Evolutionary conservation across 257 asterid species (phyloP), one percentile per base, ranked within the genome.

Genomic region (Solanum rostratum): DNA sequence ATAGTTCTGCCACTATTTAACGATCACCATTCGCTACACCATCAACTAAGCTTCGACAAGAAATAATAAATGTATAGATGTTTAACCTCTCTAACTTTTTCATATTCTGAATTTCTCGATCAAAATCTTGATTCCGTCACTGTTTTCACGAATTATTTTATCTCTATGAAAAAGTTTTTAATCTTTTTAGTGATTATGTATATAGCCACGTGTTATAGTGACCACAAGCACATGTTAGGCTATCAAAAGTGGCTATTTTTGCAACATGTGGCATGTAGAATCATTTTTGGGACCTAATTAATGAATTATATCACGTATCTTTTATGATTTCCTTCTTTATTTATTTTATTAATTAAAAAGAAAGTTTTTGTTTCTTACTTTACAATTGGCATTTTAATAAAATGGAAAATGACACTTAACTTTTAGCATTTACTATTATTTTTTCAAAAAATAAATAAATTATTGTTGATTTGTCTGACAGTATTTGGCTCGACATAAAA

Each of bases 221-320:
- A 10, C 18, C 45, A 46, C 45, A 76, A 76, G 3, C 82, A 50
- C 62, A 71, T 49, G 82, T 27, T 27, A 49, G 62, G 82, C 82
- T 76, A 62, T 33, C 82, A 76, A 49, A 14, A 24, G 37, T 76
- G 22, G 83, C 39, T 63, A 24, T 20, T 81, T 45, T 53, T 76
- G 86, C 41, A 87, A 91, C 95, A 93, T 84, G 91, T 92, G 97
- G 83, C 86, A 84, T 76, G 76, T 84, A 80, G 86, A 19, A 82
- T 85, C 92, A 85, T 84, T n/a, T 84, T 74, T 39, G 76, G 20
- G 78, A 79, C 73, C 60, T 87, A 71, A 82, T 46, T 70, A 59
- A n/a, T 63, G 45, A 63, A 86, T 59, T 88, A 76, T 76, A 84
- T 92, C 97, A 92, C 94, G 90, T 85, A 88, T 88, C 91, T 85